Evolutionary conservation across 441 rosid genomes (phyloP), one percentile per base, ranked within the genome.

Genomic region (Lepidium campestre): DNA sequence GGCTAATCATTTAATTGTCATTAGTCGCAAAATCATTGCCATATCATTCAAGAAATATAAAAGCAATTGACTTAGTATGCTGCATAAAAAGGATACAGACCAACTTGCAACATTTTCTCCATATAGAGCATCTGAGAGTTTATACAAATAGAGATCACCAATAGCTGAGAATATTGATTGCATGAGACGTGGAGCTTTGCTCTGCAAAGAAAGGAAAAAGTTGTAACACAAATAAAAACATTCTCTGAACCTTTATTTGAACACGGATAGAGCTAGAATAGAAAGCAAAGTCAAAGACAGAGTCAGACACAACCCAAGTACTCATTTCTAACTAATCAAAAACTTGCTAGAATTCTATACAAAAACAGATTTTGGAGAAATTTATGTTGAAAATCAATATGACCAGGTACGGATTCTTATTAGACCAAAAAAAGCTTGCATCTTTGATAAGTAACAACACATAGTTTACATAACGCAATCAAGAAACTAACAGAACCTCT

Each of bases 161-260:
- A 83, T 65, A 57, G 97, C 95, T 67, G 93, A 87, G 76, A 93
- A 85, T 61, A 89, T 14, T 19, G 96, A 89, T 79, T 91, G 96
- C 71, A 87, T 78, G 65, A 93, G 71, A 73, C 91, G 81, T 23
- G 99, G 96, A 22, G 87, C 73, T 55, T 77, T 87, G 1, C 82
- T 79, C 97, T 93, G 66, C 59, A 54, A 61, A 74, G 55, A 14
- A 65, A 8, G 20, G 6, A 20, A 39, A 56, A 0, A 0, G 2
- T 52, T 22, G 15, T 32, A 34, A 42, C 39, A 64, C 59, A 55
- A n/a, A n/a, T n/a, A n/a, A 42, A 15, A 34, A 40, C 40, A 44
- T 15, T 10, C 55, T 23, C 23, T 44, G 41, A 1, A 15, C 40
- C 41, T 9, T 18, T 14, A 15, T 35, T 36, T 15, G 22, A 45